A percentile compares a stretch with the other conserved stretches of the same genome.
Conservation (phyloP, 2,329 filamentous ascomycete genomes). For the Epichloe sibirici region DNA sequence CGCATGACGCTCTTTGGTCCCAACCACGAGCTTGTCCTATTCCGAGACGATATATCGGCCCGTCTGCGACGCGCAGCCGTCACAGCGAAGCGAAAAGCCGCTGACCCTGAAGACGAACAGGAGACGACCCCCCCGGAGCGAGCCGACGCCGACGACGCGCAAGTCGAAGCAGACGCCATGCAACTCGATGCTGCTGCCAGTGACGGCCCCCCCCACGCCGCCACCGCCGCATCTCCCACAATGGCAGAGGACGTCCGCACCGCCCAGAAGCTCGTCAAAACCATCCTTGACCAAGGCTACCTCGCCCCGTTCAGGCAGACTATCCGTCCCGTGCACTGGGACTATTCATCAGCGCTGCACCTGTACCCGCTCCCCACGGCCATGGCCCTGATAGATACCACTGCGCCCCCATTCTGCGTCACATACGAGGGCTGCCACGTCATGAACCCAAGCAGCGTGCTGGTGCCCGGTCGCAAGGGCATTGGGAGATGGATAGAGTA, state of each 20-base stretch:
- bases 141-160: conserved; percentile 9
- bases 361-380: conserved; percentile 83
- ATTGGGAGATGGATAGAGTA: conserved; percentile 82
- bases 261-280: conserved; percentile 75
- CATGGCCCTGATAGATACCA: conserved; percentile 70
- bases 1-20: conserved; percentile 78
- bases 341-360: conserved; percentile 62
- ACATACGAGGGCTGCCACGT: conserved; percentile 95
- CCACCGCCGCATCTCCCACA: conserved; percentile 8
- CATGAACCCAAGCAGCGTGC: conserved; percentile 75
- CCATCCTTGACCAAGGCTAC: conserved; percentile 79
- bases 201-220: conserved; percentile 11
- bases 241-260: conserved; percentile 38
- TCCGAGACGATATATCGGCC: conserved; percentile 75
- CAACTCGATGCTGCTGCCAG: conserved; percentile 30
- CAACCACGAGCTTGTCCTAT: conserved; percentile 73
- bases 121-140: conserved; percentile 3
- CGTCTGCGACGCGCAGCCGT: conserved; percentile 68
- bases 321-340: conserved; percentile 78
- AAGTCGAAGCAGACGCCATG: conserved; percentile 21
- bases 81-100: conserved; percentile 41
- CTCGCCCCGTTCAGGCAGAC: conserved; percentile 77
- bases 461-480: conserved; percentile 55
- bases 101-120: conserved; percentile 23
- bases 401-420: conserved; percentile 69